Evolutionary conservation across 345 rosid genomes (phyloP), one percentile per base, ranked within the genome.

Genomic region (Dimocarpus longan): DNA sequence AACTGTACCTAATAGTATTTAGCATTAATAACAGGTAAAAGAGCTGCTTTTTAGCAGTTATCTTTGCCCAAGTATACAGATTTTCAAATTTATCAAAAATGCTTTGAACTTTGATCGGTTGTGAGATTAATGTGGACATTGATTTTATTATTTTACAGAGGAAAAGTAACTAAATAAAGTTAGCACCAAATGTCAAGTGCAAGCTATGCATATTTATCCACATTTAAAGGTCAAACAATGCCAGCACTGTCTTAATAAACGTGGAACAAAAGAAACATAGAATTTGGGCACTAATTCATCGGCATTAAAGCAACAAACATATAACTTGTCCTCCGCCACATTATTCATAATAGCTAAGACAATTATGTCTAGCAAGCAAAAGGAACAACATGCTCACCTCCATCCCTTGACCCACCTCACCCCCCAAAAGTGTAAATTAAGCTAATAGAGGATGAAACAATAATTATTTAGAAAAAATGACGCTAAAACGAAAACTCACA

Each of bases 401-500:
- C n/a, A 3, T 60, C 26, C 65, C 28, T 21, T 60, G 28, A 19
- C 8, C 18, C 13, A 5, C 64, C 65, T 13, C 5, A 60, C 4
- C 65, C 28, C 28, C 0, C 28, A 6, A 54, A 5, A 60, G 28
- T 3, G 13, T 19, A 60, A 60, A 22, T 60, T 60, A 21, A 60
- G 65, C 12, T n/a, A 60, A 60, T 22, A 60, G 28, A 60, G 12
- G 65, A 60, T 18, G 19, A 60, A 21, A 26, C 28, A 26, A 60
- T 60, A 22, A 60, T 60, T 60, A 22, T 18, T 22, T 3, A 5
- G 28, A 60, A 64, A 18, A 5, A 75, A 24, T 75, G 15, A 43
- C 15, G n/a, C 10, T 18, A 43, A 42, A 63, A 65, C 16, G 70
- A 56, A 48, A 81, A 87, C 92, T 85, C 79, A 94, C 99, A 80